Conservation (phyloP, 225 moss, liverwort and hornwort genomes). For the Polytrichum commune region DNA sequence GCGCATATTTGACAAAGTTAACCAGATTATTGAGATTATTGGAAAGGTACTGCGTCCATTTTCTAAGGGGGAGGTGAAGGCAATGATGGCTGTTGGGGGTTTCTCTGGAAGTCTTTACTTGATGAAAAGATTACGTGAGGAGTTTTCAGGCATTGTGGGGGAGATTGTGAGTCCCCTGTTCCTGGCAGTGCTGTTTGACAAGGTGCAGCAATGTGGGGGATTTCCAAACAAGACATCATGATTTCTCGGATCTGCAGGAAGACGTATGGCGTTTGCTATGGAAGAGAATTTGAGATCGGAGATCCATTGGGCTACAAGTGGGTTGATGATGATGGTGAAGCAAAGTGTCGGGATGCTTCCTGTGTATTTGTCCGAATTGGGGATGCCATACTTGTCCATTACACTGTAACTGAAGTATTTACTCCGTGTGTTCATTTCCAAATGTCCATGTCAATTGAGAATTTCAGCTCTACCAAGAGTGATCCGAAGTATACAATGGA, state of each 20-base stretch:
- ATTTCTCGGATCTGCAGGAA: conserved; percentile 14
- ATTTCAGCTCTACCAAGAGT: conserved; percentile 4
- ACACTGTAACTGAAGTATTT: neutral
- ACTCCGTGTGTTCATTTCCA: accelerated
- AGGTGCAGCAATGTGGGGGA: conserved; percentile 28
- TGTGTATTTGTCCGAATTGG: neutral
- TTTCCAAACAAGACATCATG: conserved; percentile 11
- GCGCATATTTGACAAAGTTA: conserved; percentile 29
- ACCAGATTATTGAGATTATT: conserved; percentile 2
- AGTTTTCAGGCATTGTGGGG: neutral
- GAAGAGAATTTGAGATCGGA: accelerated
- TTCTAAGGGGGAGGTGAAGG: neutral
- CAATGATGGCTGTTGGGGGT: conserved; percentile 28
- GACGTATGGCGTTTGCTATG: accelerated
- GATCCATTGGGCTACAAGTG: conserved; percentile 9
- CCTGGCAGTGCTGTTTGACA: conserved; percentile 23
- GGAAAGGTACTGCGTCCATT: neutral
- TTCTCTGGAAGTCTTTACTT: conserved; percentile 37
- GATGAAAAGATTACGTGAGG: conserved; percentile 13
- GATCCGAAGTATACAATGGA: conserved; percentile 7
- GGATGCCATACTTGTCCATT: neutral
- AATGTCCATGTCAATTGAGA: accelerated
- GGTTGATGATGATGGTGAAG: neutral
- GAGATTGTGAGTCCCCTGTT: conserved; percentile 8
- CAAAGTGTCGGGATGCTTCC: neutral